Conservation (phyloP, 1,284 basidiomycete genomes). For the Amylostereum chailletii region DNA sequence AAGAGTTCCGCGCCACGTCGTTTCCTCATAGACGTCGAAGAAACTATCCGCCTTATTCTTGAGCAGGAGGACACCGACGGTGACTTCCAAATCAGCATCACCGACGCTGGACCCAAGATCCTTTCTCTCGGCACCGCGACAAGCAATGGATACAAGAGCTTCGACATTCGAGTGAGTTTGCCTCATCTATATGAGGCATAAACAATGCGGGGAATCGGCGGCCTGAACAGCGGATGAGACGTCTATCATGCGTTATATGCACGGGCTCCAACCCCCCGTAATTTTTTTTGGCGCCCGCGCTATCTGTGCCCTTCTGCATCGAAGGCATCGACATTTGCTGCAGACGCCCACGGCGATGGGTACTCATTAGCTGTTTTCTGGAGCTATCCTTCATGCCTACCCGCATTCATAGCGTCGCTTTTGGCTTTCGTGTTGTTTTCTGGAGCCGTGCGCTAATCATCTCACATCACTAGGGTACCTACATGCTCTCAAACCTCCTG, state of each 20-base stretch:
- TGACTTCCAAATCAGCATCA: conserved; percentile 95
- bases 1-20: conserved; percentile 68
- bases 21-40: conserved; percentile 98
- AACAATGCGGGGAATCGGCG: too few relatives aligned
- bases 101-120: conserved; percentile 94
- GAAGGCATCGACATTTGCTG: too few relatives aligned
- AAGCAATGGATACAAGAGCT: conserved; percentile 95
- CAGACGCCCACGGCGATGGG: too few relatives aligned
- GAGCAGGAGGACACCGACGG: conserved; percentile 98
- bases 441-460: neutral
- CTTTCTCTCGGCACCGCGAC: conserved; percentile 94
- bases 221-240: too few relatives aligned
- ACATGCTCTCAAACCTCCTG: conserved; percentile 98
- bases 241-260: too few relatives aligned
- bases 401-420: too few relatives aligned
- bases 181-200: neutral
- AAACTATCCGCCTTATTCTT: conserved; percentile 92
- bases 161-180: conserved; percentile 80
- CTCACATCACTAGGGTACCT: conserved; percentile 58
- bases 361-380: too few relatives aligned
- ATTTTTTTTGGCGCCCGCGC: too few relatives aligned
- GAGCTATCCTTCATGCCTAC: too few relatives aligned
- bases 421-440: too few relatives aligned
- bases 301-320: too few relatives aligned
- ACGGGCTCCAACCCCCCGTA: too few relatives aligned